phyloP scores from a whole-genome alignment of 495 filamentous ascomycete genomes.

The Rostrohypoxylon terebratum region DNA sequence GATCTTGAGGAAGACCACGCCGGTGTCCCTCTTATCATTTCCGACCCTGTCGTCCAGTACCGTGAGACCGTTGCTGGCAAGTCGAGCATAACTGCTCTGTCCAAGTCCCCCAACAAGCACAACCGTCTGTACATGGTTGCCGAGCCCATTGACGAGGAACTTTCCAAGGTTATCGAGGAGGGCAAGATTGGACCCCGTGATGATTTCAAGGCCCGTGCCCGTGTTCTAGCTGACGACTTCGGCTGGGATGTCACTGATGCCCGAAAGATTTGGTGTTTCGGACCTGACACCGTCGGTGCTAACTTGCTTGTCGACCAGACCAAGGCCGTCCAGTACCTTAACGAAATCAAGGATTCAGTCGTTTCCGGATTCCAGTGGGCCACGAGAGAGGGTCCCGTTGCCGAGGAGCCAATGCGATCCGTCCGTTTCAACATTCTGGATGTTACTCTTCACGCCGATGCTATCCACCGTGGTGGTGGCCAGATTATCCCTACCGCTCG shows the following conservation, averaged over 20 bases:
- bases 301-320: constrained; percentile 99
- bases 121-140: constrained; percentile 98
- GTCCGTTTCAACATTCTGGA: constrained; percentile 99
- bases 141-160: constrained; percentile 89
- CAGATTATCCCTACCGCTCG: constrained; percentile 98
- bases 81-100: constrained; percentile 95
- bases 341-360: constrained; percentile 99
- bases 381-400: constrained; percentile 94
- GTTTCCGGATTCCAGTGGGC: constrained; percentile 99
- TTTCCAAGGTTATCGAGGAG: constrained; percentile 87
- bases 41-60: constrained; percentile 96
- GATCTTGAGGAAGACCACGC: constrained; percentile 99
- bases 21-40: constrained; percentile 94
- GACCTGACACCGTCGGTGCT: constrained; percentile 96
- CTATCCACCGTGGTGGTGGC: constrained; percentile 99
- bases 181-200: constrained; percentile 96
- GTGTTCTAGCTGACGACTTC: constrained; percentile 95
- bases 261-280: constrained; percentile 99
- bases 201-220: constrained; percentile 98
- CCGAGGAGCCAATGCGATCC: constrained; percentile 97
- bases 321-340: constrained; percentile 99
- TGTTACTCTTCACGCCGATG: constrained; percentile 99
- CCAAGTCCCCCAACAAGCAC: constrained; percentile 99
- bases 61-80: constrained; percentile 88
- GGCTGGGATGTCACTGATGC: constrained; percentile 99